Conservation (phyloP, 1,284 basidiomycete species). For the Microbotryum silenes-acaulis region DNA sequence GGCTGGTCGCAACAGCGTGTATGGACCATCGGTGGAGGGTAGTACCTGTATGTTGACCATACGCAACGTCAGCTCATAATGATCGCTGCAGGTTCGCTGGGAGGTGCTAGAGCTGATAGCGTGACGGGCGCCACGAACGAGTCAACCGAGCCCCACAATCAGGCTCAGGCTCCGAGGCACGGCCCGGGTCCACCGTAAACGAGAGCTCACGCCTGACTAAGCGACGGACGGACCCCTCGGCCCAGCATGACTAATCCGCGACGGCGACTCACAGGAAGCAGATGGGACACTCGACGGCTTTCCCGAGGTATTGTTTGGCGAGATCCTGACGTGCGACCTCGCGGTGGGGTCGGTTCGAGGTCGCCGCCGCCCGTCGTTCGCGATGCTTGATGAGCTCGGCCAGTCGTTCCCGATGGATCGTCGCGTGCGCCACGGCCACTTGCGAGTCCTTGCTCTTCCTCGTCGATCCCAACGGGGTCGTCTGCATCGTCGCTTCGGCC, state of each 20-base stretch:
- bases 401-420: conserved; percentile 25
- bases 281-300: conserved; percentile 95
- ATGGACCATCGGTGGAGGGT: conserved; percentile 89
- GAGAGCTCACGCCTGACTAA: too few relatives aligned
- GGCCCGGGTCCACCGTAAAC: too few relatives aligned
- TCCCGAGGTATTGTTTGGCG: conserved; percentile 56
- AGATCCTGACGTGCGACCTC: conserved; percentile 6
- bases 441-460: conserved; percentile 31
- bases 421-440: conserved; percentile 8
- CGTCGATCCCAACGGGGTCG: conserved; percentile 9
- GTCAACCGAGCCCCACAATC: not conserved
- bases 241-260: not conserved
- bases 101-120: too few relatives aligned
- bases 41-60: conserved; percentile 52
- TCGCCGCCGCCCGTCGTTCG: conserved; percentile 2
- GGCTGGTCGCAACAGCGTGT: conserved; percentile 97
- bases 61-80: not conserved
- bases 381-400: conserved; percentile 27
- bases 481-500: conserved; percentile 21
- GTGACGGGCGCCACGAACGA: too few relatives aligned
- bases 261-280: conserved; percentile 78
- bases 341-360: too few relatives aligned
- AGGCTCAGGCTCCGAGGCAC: too few relatives aligned
- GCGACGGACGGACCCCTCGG: too few relatives aligned
- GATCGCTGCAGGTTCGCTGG: too few relatives aligned